Percentiles rank a stretch among this genome's conserved stretches.
Conservation (phyloP, 2,329 filamentous ascomycete species). For the Aspergillus versicolor region DNA sequence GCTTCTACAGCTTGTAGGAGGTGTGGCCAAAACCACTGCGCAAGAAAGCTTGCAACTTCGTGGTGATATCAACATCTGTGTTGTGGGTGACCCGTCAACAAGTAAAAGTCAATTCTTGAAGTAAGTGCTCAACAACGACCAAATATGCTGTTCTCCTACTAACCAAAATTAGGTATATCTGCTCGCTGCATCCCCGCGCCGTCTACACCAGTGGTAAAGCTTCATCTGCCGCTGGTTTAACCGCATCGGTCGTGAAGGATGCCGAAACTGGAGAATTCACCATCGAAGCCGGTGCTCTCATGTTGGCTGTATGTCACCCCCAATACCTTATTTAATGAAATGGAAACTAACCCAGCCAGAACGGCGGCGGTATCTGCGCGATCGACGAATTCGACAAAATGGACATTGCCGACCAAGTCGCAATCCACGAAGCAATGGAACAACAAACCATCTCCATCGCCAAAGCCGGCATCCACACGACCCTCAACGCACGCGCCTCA, state of each 20-base stretch:
- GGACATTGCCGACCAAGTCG: conserved; percentile 95
- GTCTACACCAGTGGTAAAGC: conserved; percentile 98
- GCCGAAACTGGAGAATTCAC: conserved; percentile 98
- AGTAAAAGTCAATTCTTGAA: conserved; percentile 98
- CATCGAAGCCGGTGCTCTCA: conserved; percentile 95
- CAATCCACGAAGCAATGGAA: conserved; percentile 99
- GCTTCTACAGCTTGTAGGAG: conserved; percentile 91
- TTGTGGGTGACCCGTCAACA: conserved; percentile 94
- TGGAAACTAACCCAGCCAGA: conserved; percentile 23
- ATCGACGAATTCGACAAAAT: conserved; percentile 99
- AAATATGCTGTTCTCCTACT: not conserved
- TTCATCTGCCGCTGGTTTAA: conserved; percentile 94
- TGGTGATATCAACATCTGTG: conserved; percentile 98
- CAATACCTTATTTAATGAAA: not conserved
- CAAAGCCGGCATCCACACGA: conserved; percentile 97
- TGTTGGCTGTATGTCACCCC: conserved; percentile 68
- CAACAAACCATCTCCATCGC: conserved; percentile 99
- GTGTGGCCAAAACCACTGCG: conserved; percentile 84
- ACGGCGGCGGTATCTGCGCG: conserved; percentile 89
- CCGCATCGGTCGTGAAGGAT: conserved; percentile 94
- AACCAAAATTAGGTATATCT: conserved; percentile 69
- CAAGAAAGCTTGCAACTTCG: conserved; percentile 87
- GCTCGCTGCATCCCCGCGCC: conserved; percentile 90
- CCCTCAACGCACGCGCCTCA: conserved; percentile 89
- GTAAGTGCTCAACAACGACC: conserved; percentile 31